Evolutionary conservation across 2,329 filamentous ascomycete genomes (phyloP).

Genomic region (Alternaria sp.): DNA sequence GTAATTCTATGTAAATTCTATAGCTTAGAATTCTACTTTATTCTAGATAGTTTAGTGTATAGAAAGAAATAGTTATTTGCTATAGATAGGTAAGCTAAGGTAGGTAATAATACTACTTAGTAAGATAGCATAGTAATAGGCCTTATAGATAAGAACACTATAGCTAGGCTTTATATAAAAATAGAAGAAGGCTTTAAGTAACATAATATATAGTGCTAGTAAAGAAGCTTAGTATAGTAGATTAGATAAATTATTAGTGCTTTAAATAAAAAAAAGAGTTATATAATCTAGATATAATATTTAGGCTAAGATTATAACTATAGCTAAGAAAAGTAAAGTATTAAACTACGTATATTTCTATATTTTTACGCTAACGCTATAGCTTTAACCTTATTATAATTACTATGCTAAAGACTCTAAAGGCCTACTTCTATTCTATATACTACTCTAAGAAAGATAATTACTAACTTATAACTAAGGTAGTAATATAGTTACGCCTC

Average conservation of each 20-base stretch:
- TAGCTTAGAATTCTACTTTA: not conserved
- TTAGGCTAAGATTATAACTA: too few relatives aligned
- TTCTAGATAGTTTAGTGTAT: not conserved
- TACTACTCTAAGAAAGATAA: too few relatives aligned
- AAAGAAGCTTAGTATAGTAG: not conserved
- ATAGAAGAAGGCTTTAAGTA: not conserved
- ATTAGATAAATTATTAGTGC: not conserved
- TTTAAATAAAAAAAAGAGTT: not conserved
- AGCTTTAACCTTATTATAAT: too few relatives aligned
- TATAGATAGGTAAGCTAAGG: not conserved
- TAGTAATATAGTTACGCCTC: too few relatives aligned
- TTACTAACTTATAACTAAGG: too few relatives aligned
- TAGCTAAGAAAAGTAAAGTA: too few relatives aligned
- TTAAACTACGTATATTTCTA: too few relatives aligned
- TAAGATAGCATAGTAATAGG: not conserved
- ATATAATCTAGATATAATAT: too few relatives aligned
- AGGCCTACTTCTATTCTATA: too few relatives aligned
- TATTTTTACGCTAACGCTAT: too few relatives aligned
- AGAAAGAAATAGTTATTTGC: not conserved
- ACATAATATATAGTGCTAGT: not conserved
- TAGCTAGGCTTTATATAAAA: not conserved
- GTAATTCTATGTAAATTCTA: not conserved
- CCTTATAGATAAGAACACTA: not conserved
- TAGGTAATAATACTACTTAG: not conserved
- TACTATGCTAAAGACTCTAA: too few relatives aligned